A percentile compares a stretch with the other conserved stretches of the same genome.
Evolutionary conservation across 2,329 filamentous ascomycete genomes (phyloP).

Genomic region (Cladosporium sp.): DNA sequence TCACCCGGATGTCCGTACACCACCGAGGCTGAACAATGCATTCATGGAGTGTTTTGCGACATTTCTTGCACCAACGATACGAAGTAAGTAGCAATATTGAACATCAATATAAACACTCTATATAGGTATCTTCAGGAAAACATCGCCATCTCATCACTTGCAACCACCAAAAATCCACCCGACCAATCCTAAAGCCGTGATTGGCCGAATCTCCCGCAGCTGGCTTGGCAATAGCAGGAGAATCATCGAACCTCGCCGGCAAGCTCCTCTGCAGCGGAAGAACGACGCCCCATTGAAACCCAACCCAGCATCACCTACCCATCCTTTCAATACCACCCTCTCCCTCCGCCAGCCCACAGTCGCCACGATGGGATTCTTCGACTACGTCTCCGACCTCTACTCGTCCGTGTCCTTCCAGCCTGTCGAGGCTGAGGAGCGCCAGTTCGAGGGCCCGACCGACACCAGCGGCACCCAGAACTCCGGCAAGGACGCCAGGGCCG

Average conservation of each 20-base stretch:
- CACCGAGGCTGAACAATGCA: no score
- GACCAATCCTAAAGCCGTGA: neutral
- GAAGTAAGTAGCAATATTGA: no score
- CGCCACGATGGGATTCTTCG: slow-evolving; percentile 56
- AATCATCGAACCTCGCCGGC: slow-evolving; percentile 3
- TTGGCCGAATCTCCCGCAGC: slow-evolving; percentile 4
- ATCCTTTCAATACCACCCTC: neutral
- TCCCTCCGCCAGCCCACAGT: slow-evolving; percentile 11
- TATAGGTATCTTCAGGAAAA: no score
- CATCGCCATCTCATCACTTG: no score
- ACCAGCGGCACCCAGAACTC: slow-evolving; percentile 39
- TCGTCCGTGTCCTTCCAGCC: slow-evolving; percentile 60
- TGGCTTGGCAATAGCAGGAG: slow-evolving; percentile 4
- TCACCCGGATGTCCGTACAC: no score
- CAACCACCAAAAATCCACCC: no score
- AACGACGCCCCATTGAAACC: slow-evolving; percentile 6
- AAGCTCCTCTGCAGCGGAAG: slow-evolving; percentile 5
- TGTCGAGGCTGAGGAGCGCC: slow-evolving; percentile 57
- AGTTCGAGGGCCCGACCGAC: slow-evolving; percentile 44
- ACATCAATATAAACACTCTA: no score
- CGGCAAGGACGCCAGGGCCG: slow-evolving; percentile 26
- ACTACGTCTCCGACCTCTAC: slow-evolving; percentile 61
- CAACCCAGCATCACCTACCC: slow-evolving; percentile 5
- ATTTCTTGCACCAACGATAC: no score
- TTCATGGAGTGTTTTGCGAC: no score